Evolutionary conservation across 208 protist species (phyloP).

Genomic region (Leishmania turanica): DNA sequence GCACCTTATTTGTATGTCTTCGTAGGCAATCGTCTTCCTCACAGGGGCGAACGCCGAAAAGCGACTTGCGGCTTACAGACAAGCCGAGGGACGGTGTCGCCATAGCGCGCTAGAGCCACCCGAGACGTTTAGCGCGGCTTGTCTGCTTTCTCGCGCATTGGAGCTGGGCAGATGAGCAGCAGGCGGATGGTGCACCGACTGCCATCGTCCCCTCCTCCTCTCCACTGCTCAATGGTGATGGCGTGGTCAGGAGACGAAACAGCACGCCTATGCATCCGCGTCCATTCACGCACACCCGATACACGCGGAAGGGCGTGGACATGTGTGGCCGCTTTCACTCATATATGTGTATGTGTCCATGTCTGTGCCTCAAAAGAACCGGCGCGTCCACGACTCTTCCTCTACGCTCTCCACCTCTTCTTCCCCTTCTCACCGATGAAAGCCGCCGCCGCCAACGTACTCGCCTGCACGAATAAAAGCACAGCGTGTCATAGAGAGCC

Average conservation of each 20-base stretch:
- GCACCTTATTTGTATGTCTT: neutral
- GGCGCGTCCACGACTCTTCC: neutral
- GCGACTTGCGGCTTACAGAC: neutral
- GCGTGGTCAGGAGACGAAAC: neutral
- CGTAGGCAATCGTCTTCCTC: neutral
- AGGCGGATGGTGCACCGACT: neutral
- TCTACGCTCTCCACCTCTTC: neutral
- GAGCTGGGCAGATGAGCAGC: too few relatives aligned
- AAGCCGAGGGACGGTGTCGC: neutral
- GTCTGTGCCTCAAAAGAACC: neutral
- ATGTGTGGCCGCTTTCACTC: neutral
- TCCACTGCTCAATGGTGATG: neutral
- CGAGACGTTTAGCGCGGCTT: neutral
- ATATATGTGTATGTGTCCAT: neutral
- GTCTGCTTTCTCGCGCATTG: neutral
- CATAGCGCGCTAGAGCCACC: neutral
- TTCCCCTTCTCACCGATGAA: neutral
- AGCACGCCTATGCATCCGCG: neutral
- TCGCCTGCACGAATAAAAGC: neutral
- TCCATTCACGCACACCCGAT: too few relatives aligned
- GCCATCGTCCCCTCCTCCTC: neutral
- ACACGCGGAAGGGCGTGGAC: neutral
- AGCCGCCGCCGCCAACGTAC: neutral
- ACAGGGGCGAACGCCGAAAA: neutral
- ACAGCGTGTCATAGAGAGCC: neutral